phyloP scores from a whole-genome alignment of 1,284 basidiomycete species.

The Cutaneotrichosporon sp. region DNA sequence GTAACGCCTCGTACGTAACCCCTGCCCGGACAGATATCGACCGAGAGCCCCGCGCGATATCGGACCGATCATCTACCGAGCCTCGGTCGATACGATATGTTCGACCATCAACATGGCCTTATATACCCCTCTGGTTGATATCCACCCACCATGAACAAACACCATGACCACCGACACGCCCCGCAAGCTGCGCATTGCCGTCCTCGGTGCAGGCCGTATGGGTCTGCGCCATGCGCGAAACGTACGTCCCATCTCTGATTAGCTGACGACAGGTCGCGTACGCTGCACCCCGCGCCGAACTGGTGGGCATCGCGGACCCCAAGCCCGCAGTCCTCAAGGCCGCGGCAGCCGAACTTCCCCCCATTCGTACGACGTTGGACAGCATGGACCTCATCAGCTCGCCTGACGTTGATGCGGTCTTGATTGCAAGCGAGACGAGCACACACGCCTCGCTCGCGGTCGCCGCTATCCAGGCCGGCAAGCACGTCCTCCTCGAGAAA shows the following conservation, averaged over 20 bases:
- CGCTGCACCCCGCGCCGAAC: conserved; percentile 28
- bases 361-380: background rate
- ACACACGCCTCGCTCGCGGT: conserved; percentile 32
- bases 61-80: background rate
- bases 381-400: conserved; percentile 17
- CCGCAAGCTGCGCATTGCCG: conserved; percentile 26
- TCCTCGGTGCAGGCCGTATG: conserved; percentile 38
- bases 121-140: background rate
- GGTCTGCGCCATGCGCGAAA: conserved; percentile 32
- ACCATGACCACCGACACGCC: background rate
- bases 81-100: background rate
- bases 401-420: conserved; percentile 29
- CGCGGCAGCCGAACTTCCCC: conserved; percentile 20
- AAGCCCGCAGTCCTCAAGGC: conserved; percentile 12
- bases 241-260: conserved; percentile 3
- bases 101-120: background rate
- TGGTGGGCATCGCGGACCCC: conserved; percentile 31
- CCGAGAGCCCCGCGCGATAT: background rate
- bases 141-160: background rate
- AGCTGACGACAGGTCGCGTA: conserved; percentile 20
- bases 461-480: conserved; percentile 27
- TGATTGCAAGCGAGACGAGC: conserved; percentile 34
- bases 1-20: too few relatives aligned
- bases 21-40: background rate
- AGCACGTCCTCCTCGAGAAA: conserved; percentile 46